phyloP scores from a whole-genome alignment of 139 green algal genomes.

The Nannochloris sp. region DNA sequence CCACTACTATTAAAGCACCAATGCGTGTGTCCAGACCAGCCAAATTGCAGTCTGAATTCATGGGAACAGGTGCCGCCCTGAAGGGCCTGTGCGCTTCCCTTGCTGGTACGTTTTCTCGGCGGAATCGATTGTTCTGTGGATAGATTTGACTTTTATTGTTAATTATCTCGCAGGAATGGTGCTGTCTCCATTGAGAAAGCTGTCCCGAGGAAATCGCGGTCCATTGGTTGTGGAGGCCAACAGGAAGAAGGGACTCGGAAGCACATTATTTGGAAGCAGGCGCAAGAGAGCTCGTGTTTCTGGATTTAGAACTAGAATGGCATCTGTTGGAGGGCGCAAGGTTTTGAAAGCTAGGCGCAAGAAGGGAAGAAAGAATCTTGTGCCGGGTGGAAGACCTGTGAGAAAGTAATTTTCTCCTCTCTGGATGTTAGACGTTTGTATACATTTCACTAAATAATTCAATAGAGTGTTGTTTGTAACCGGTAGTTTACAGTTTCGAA shows the following conservation, averaged over 20 bases:
- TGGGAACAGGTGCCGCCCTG: slow-evolving; percentile 18
- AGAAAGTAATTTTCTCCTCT: slow-evolving; percentile 11
- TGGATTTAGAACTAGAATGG: slow-evolving; percentile 59
- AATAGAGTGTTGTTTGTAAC: not conserved
- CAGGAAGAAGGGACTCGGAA: slow-evolving; percentile 53
- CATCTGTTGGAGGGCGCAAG: slow-evolving; percentile 46
- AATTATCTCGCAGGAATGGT: slow-evolving; percentile 16
- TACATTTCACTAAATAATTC: slow-evolving; percentile 1
- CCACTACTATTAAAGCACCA: slow-evolving; percentile 3
- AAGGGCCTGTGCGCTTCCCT: slow-evolving; percentile 26
- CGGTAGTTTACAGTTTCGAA: not conserved
- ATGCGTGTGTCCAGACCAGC: slow-evolving; percentile 11
- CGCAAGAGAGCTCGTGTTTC: slow-evolving; percentile 55
- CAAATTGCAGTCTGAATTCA: slow-evolving; percentile 24
- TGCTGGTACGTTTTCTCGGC: slow-evolving; percentile 17
- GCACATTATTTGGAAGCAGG: slow-evolving; percentile 51
- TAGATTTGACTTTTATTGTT: not conserved
- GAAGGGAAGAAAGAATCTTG: slow-evolving; percentile 54
- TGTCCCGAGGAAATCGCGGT: slow-evolving; percentile 17
- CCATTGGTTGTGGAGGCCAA: slow-evolving; percentile 56
- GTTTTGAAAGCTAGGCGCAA: slow-evolving; percentile 49
- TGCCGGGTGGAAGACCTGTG: slow-evolving; percentile 33
- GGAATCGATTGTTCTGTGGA: not conserved
- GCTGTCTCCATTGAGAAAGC: slow-evolving; percentile 1
- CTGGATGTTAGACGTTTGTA: not conserved